Conservation (phyloP, 306 rosid genomes). For the Potentilla sterilis region DNA sequence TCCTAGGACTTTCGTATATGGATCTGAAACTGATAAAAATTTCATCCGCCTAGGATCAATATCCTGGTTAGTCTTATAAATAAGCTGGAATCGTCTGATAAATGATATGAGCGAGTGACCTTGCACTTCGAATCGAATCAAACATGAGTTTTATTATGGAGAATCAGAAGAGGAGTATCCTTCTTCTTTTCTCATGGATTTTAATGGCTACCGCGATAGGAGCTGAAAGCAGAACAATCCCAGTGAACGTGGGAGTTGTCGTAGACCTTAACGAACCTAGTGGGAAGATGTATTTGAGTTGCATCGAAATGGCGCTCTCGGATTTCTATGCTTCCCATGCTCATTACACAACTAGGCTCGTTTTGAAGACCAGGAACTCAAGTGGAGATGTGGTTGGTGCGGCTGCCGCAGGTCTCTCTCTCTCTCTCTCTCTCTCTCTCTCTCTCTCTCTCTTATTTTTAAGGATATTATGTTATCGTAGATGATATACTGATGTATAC, state of each 20-base stretch:
- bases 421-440: neutral
- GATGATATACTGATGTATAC: too few relatives aligned
- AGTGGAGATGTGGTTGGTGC: conserved; percentile 8
- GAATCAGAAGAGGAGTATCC: neutral
- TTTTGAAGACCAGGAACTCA: neutral
- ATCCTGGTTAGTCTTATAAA: neutral
- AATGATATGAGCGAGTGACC: neutral
- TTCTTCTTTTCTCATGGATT: neutral
- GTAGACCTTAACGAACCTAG: neutral
- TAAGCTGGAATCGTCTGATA: neutral
- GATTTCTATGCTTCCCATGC: conserved; percentile 14
- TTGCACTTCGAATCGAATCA: neutral
- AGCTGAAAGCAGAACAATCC: neutral
- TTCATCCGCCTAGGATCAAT: too few relatives aligned
- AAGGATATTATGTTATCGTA: too few relatives aligned
- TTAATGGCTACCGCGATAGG: neutral
- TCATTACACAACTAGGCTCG: conserved; percentile 8
- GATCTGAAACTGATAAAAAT: too few relatives aligned
- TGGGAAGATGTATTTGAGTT: conserved; percentile 16
- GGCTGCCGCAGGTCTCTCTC: conserved; percentile 8
- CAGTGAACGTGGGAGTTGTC: conserved; percentile 1
- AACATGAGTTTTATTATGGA: neutral
- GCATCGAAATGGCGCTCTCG: conserved; percentile 22
- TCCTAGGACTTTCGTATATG: too few relatives aligned
- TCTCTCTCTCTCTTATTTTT: neutral